These are phyloP conservation scores for Medicago lupulina DNA, from an alignment of 306 rosid species.

Conservation along the genomic window DNA sequence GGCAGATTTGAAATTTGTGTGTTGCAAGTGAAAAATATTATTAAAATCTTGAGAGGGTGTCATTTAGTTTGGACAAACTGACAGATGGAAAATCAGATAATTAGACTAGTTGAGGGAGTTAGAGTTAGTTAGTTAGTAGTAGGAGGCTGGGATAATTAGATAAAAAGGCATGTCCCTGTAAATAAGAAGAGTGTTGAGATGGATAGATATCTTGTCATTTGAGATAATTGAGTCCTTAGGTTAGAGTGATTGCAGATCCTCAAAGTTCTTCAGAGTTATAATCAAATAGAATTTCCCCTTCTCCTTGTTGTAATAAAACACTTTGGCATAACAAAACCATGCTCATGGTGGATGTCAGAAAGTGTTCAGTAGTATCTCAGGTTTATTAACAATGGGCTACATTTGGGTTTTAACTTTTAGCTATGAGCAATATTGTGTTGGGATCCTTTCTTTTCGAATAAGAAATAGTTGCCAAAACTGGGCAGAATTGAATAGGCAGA, in stretches of 20 bases:
- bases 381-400: conserved; percentile 15
- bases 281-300: not conserved
- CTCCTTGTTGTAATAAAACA: not conserved
- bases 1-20: not conserved
- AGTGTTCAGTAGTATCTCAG: conserved; percentile 26
- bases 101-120: not conserved
- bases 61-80: conserved; percentile 17
- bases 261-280: not conserved
- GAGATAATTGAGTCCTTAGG: not conserved
- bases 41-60: conserved; percentile 20
- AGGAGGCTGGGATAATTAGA: conserved; percentile 9
- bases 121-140: not conserved
- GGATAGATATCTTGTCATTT: conserved; percentile 2
- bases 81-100: not conserved
- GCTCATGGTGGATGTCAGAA: not conserved
- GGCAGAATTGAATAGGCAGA: not conserved
- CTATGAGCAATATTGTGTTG: conserved; percentile 11
- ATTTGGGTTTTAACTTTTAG: conserved; percentile 6
- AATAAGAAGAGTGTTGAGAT: not conserved
- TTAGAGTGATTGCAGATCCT: not conserved
- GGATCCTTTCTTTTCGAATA: not conserved
- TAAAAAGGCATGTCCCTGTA: not conserved
- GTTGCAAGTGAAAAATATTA: conserved; percentile 21
- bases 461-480: not conserved
- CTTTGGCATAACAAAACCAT: conserved; percentile 1